Percentiles rank a stretch among this genome's conserved stretches.
phyloP scores from a whole-genome alignment of 2,329 filamentous ascomycete genomes.

The Aspergillus latus region DNA sequence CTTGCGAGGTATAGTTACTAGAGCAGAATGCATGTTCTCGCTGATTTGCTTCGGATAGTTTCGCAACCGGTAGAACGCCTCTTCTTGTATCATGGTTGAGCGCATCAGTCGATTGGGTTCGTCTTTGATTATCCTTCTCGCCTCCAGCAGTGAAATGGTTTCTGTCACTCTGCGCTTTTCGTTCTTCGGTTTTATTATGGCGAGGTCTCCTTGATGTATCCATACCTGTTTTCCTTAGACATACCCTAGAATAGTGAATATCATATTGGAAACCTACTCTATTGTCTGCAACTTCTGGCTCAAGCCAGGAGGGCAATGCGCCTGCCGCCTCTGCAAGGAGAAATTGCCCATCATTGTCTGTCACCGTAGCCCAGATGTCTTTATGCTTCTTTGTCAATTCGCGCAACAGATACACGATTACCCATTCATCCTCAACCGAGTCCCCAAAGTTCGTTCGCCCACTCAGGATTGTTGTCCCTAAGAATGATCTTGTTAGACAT shows the following conservation, averaged over 20 bases:
- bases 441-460: conserved; percentile 87
- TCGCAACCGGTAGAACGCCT: conserved; percentile 84
- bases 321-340: conserved; percentile 91
- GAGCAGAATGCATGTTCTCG: conserved; percentile 72
- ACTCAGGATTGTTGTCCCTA: conserved; percentile 60
- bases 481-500: conserved; percentile 12
- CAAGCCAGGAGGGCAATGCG: conserved; percentile 83
- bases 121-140: conserved; percentile 60
- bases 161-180: conserved; percentile 44
- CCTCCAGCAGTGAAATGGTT: conserved; percentile 63
- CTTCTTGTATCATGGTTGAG: conserved; percentile 73
- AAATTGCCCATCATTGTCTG: conserved; percentile 92
- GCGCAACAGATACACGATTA: conserved; percentile 84
- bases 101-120: conserved; percentile 63
- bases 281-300: conserved; percentile 83
- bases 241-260: not conserved
- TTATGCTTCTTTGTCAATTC: conserved; percentile 73
- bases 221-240: conserved; percentile 58
- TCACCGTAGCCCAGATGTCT: conserved; percentile 76
- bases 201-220: conserved; percentile 75
- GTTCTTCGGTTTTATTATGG: conserved; percentile 64
- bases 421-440: conserved; percentile 95
- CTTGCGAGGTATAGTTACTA: conserved; percentile 74
- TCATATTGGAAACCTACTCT: conserved; percentile 48
- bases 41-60: conserved; percentile 78